Conservation (phyloP, 2,329 filamentous ascomycete species). For the Coniochaeta sp. region DNA sequence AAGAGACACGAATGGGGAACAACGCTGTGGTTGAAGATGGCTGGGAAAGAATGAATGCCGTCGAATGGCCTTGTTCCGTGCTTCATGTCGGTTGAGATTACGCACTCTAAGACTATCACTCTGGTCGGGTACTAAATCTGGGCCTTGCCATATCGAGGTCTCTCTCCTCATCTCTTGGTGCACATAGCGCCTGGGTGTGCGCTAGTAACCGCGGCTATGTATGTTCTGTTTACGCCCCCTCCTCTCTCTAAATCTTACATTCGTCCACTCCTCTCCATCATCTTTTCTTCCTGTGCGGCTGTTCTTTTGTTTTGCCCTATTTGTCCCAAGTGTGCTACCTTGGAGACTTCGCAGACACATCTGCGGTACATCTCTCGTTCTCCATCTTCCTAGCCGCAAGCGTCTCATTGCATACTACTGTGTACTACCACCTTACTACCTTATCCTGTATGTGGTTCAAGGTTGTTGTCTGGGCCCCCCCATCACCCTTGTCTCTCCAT, state of each 20-base stretch:
- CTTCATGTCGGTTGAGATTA: not conserved
- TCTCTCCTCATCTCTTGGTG: not conserved
- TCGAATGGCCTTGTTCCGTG: no score
- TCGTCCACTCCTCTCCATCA: constrained; percentile 12
- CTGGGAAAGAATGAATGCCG: no score
- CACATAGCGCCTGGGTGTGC: not conserved
- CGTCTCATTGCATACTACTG: constrained; percentile 8
- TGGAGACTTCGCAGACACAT: constrained; percentile 4
- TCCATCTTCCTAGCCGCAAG: constrained; percentile 5
- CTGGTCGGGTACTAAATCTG: not conserved
- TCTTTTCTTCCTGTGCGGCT: constrained; percentile 9
- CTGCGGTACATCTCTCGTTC: not conserved
- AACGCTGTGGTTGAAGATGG: no score
- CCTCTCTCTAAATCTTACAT: constrained; percentile 8
- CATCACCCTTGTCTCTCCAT: no score
- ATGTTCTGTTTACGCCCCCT: constrained; percentile 4
- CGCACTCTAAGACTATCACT: not conserved
- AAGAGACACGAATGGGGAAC: no score
- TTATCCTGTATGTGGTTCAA: constrained; percentile 5
- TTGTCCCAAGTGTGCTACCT: not conserved
- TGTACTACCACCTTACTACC: no score
- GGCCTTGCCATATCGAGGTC: not conserved
- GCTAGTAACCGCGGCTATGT: constrained; percentile 1
- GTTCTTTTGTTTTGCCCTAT: not conserved
- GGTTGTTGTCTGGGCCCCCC: no score